Percentiles rank a stretch among this genome's conserved stretches.
phyloP scores from a whole-genome alignment of 2,329 filamentous ascomycete species.

The Penicillium thymicola region DNA sequence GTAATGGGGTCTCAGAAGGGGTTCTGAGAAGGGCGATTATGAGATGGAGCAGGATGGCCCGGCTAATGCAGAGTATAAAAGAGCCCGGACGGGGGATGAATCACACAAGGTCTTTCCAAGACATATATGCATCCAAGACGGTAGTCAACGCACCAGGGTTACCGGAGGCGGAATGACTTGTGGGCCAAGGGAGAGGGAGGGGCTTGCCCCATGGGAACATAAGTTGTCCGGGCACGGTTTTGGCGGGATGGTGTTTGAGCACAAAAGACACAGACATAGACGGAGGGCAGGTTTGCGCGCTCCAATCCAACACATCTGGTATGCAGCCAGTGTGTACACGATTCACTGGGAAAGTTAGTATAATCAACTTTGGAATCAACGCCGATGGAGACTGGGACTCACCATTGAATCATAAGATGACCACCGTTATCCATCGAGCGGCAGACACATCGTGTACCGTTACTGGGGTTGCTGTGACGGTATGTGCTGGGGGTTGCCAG shows the following conservation, averaged over 20 bases:
- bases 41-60: constrained; percentile 14
- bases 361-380: neutral
- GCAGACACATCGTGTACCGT: constrained; percentile 58
- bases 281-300: constrained; percentile 44
- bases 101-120: constrained; percentile 15
- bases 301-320: constrained; percentile 57
- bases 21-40: constrained; percentile 4
- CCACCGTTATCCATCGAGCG: constrained; percentile 53
- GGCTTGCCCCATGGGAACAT: constrained; percentile 29
- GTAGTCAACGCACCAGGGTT: constrained; percentile 1
- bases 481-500: constrained; percentile 54
- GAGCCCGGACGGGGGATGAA: constrained; percentile 5
- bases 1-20: neutral
- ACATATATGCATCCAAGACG: constrained; percentile 7
- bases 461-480: constrained; percentile 50
- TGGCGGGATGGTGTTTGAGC: constrained; percentile 43
- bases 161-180: constrained; percentile 41
- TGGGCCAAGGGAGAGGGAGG: constrained; percentile 43
- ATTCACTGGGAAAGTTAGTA: constrained; percentile 45
- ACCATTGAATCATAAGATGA: constrained; percentile 60
- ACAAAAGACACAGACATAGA: constrained; percentile 54
- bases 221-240: constrained; percentile 36
- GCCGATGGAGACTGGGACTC: constrained; percentile 16
- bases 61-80: constrained; percentile 17
- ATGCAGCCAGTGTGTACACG: constrained; percentile 62